A percentile compares a stretch with the other conserved stretches of the same genome.
These are phyloP conservation scores for Cyberlindnera maclurae DNA, from an alignment of 805 yeast species.

Conservation along the genomic window DNA sequence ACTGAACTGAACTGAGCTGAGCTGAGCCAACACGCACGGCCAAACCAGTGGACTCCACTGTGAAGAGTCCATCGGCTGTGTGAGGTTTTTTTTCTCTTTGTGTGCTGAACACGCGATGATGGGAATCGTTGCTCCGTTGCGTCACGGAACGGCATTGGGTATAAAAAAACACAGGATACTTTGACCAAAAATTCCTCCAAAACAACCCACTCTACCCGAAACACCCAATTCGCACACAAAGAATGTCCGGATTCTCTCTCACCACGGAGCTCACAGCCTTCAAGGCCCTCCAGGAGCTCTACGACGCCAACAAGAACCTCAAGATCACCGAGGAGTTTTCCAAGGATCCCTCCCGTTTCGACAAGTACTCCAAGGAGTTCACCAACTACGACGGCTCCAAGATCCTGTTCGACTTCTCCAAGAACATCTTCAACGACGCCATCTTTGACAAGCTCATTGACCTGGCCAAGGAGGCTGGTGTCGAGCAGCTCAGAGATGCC, in stretches of 20 bases:
- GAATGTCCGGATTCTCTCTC: constrained; percentile 8
- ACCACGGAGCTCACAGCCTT: constrained; percentile 72
- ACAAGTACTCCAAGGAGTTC: constrained; percentile 70
- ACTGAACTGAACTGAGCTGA: too few species aligned
- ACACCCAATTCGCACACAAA: background rate
- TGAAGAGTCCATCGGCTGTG: background rate
- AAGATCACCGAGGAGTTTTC: constrained; percentile 68
- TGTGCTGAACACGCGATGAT: background rate
- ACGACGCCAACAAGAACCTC: constrained; percentile 64
- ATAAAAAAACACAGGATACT: constrained; percentile 1
- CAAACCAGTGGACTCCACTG: too few species aligned
- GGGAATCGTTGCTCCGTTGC: constrained; percentile 10
- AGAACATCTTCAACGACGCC: constrained; percentile 87
- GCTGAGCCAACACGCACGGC: too few species aligned
- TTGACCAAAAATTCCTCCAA: background rate
- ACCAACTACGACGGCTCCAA: constrained; percentile 80
- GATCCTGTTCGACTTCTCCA: constrained; percentile 91
- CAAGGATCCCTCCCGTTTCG: constrained; percentile 67
- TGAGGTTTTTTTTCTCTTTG: background rate
- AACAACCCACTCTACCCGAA: background rate
- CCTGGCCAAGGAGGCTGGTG: constrained; percentile 86
- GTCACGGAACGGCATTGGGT: constrained; percentile 5
- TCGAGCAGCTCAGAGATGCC: constrained; percentile 79
- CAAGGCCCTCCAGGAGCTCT: constrained; percentile 66
- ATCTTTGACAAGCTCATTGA: constrained; percentile 58